These are phyloP conservation scores for Microsporum audouinii DNA, from an alignment of 2,329 filamentous ascomycete genomes.

Conservation along the genomic window DNA sequence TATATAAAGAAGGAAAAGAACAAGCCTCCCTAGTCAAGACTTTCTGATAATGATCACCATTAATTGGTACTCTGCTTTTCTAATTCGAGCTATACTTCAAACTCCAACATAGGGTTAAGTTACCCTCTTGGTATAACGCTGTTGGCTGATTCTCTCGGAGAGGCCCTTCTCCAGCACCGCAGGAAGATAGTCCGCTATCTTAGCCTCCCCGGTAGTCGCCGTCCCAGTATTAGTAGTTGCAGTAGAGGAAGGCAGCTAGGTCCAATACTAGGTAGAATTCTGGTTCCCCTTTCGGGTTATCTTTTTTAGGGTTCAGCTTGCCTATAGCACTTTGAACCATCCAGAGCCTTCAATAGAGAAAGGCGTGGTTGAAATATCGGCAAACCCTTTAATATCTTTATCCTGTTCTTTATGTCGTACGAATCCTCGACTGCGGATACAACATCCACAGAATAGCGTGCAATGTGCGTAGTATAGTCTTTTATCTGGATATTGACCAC, in stretches of 20 bases:
- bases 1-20: no score
- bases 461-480: slow-evolving; percentile 6
- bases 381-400: background rate
- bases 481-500: background rate
- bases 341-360: background rate
- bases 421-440: slow-evolving; percentile 1
- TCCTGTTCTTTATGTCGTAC: background rate
- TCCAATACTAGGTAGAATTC: no score
- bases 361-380: no score
- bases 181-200: no score
- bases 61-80: background rate
- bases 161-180: no score
- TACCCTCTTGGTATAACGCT: background rate
- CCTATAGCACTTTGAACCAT: background rate
- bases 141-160: no score
- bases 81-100: background rate
- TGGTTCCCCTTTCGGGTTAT: background rate
- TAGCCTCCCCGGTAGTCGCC: no score
- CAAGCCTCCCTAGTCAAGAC: no score
- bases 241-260: no score
- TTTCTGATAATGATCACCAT: no score
- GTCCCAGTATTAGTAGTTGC: no score
- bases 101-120: background rate
- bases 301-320: background rate
- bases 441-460: slow-evolving; percentile 3